Evolutionary conservation across 176 grass and related monocot species (phyloP).

Genomic region (Chloris gayana): DNA sequence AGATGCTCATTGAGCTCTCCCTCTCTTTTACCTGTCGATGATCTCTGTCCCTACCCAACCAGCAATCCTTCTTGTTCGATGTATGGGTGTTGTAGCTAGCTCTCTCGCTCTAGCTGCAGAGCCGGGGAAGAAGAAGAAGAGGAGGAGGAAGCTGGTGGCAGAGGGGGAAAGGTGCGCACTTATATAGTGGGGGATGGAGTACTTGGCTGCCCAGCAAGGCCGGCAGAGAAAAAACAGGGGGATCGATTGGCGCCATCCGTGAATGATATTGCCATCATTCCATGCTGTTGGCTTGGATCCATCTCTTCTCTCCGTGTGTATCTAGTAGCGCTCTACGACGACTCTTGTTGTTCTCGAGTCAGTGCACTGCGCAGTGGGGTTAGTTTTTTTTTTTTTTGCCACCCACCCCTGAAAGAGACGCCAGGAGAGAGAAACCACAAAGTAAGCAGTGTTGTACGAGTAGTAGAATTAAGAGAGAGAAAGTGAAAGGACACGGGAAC

Average conservation of each 20-base stretch:
- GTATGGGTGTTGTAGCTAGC: neutral
- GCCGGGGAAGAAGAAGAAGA: neutral
- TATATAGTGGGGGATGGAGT: conserved; percentile 52
- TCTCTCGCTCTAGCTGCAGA: neutral
- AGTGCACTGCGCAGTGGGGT: conserved; percentile 55
- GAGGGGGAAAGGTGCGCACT: conserved; percentile 38
- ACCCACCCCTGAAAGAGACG: conserved; percentile 66
- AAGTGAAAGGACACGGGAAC: conserved; percentile 14
- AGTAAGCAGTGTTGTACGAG: neutral
- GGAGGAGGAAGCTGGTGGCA: neutral
- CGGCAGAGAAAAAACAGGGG: conserved; percentile 12
- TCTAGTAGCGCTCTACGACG: neutral
- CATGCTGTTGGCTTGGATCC: conserved; percentile 28
- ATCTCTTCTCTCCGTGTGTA: neutral
- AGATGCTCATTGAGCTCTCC: conserved; percentile 72
- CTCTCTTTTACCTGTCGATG: neutral
- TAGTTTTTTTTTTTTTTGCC: conserved; percentile 57
- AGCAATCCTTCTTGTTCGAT: neutral
- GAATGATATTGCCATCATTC: conserved; percentile 52
- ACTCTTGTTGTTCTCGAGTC: neutral
- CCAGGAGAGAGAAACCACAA: conserved; percentile 23
- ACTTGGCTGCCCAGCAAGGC: neutral
- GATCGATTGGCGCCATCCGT: neutral
- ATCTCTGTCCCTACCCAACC: neutral
- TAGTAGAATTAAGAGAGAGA: conserved; percentile 31